Percentiles rank a stretch among this genome's conserved stretches.
Conservation (phyloP, 1,284 basidiomycete genomes). For the Apiotrichum akiyoshidainum region DNA sequence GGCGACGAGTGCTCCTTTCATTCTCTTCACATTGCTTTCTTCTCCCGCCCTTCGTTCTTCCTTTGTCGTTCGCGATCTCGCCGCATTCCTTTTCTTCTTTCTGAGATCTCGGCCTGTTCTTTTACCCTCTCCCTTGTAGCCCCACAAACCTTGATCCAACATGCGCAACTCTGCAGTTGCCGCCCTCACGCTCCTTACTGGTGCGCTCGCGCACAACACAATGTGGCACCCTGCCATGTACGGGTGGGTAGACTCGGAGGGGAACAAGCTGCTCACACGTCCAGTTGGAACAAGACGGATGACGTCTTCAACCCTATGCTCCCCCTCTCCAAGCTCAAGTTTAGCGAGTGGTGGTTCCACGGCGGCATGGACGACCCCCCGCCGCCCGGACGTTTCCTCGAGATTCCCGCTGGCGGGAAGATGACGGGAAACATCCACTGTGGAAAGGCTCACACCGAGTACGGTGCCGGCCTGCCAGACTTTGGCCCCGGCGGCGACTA, state of each 20-base stretch:
- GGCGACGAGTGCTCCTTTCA: too few species aligned
- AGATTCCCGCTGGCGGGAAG: conserved; percentile 40
- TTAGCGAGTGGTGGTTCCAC: conserved; percentile 67
- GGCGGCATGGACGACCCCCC: conserved; percentile 37
- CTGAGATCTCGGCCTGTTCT: too few species aligned
- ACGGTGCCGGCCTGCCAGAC: too few species aligned
- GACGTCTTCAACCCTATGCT: neutral
- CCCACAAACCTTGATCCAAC: too few species aligned
- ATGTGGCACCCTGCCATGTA: conserved; percentile 45
- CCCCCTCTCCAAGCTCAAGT: conserved; percentile 35
- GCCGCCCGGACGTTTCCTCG: conserved; percentile 28
- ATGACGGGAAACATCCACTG: neutral
- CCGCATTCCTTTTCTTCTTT: too few species aligned
- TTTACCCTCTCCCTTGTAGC: too few species aligned
- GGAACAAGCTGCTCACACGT: neutral
- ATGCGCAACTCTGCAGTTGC: neutral
- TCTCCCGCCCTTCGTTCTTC: too few species aligned
- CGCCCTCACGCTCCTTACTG: neutral
- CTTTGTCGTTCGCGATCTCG: too few species aligned
- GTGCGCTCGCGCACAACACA: conserved; percentile 32
- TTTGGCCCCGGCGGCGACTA: too few species aligned
- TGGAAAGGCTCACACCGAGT: too few species aligned
- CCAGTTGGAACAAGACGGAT: conserved; percentile 2
- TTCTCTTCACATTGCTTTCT: too few species aligned
- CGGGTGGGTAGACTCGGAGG: conserved; percentile 28